Evolutionary conservation across 2,329 filamentous ascomycete species (phyloP), one percentile per base, ranked within the genome.

Genomic region (Coniella lustricola): DNA sequence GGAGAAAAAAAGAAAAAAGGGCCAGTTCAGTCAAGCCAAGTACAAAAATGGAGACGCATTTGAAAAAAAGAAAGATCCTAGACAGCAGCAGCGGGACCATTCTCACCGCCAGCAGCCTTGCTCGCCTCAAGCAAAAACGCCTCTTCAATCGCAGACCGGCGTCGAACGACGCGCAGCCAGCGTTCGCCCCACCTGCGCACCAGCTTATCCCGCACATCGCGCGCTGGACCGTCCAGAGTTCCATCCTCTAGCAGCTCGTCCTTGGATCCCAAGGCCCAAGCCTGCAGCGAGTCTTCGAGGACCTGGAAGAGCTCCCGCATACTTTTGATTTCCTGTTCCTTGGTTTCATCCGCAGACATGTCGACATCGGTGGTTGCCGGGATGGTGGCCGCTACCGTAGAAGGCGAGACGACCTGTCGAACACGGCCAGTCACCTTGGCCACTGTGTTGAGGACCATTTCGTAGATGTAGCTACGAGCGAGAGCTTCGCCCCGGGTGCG

Each of bases 371-470:
- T 79, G 38, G 72, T 67, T 7, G 56, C 60, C n/a, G 55, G 49
- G 9, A 56, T n/a, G 25, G 25, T 29, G 25, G 25, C 25, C 10
- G 25, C 25, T 29, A 10, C 39, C 5, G 56, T 53, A 14, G 50
- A 48, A 1, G 62, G 50, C 2, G 73, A 71, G 9, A 88, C 79
- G 20, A 96, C 83, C 67, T 95, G 88, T 36, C 88, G 82, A 45
- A 94, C 82, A 25, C 90, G 86, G 54, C 83, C 84, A 1, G 89
- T 90, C 42, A 97, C 91, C 69, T 98, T 97, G 61, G 82, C 77
- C 45, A 96, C 84, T 0, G 93, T 97, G 57, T 86, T 86, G 53
- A 84, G 82, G 14, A 97, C 83, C 70, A 97, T 85, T 70, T 98
- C 93, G 63, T 89, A 96, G 9, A 94, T 75, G 68, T 91, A 84